Conservation (phyloP, 768 basidiomycete genomes). For the Gloeophyllum trabeum region DNA sequence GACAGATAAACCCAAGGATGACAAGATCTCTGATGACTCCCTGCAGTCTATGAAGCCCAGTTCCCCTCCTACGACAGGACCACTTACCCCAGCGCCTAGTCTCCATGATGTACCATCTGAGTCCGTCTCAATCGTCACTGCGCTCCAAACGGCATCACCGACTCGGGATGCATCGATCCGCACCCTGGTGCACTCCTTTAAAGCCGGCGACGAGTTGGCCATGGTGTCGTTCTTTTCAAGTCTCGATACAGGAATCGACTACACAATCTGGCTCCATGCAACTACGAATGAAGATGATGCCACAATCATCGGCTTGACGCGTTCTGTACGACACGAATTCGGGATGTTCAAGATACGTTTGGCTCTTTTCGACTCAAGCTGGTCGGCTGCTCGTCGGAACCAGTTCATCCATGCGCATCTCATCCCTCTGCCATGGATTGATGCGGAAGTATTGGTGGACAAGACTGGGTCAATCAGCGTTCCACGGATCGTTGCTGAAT, state of each 20-base stretch:
- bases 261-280: conserved; percentile 4
- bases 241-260: conserved; percentile 1
- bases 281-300: neutral
- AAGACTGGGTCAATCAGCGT: conserved; percentile 2
- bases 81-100: neutral
- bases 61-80: neutral
- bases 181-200: neutral
- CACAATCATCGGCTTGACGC: conserved; percentile 1
- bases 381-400: conserved; percentile 1
- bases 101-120: too few species aligned
- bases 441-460: conserved; percentile 5
- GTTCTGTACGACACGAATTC: conserved; percentile 6
- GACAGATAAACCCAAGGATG: neutral
- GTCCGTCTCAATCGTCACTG: neutral
- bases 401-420: conserved; percentile 1
- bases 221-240: conserved; percentile 5
- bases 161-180: neutral
- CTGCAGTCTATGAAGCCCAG: neutral
- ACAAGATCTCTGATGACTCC: too few species aligned
- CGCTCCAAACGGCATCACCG: neutral
- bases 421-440: conserved; percentile 4
- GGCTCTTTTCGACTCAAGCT: conserved; percentile 1
- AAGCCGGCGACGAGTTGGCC: neutral
- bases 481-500: conserved; percentile 3
- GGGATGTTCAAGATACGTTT: conserved; percentile 1